Evolutionary conservation across 805 yeast genomes (phyloP), one percentile per base, ranked within the genome.

Genomic region (Kodamaea jinghongensis): DNA sequence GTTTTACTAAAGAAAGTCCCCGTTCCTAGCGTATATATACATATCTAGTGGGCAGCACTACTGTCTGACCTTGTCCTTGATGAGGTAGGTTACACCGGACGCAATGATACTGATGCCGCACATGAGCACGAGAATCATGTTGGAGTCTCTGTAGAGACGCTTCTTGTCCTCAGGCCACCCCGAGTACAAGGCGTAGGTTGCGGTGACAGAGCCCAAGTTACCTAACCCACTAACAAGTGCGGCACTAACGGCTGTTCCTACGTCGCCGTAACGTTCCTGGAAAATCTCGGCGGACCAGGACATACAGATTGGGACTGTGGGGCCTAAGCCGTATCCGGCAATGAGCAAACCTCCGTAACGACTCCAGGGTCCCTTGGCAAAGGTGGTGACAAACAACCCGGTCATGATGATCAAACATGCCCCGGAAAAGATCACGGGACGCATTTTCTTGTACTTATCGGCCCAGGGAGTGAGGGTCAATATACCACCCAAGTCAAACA

Each of bases 301-400:
- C 95, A 87, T 87, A 52, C 81, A 74, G 28, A 84, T 86, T 17
- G 96, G 96, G 9, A 86, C 95, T 0, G 96, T 87, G 13, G 96
- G 93, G 7, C 96, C 96, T 36, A 87, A 71, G 0, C 96, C 96
- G 49, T 81, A 84, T 0, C 96, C 96, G 5, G 86, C 80, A 54
- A 87, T 79, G 45, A 87, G 69, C 38, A 87, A 69, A 1, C 96
- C 96, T 5, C 79, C 95, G 57, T 86, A 87, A 50, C 78, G 76
- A 42, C 76, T 71, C 96, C 96, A 87, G 17, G 79, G 63, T 3
- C 79, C 81, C 8, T 68, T 66, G 1, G 95, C 93, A 55, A 70
- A 87, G 0, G 95, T 86, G 13, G 85, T 79, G 23, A 86, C 87
- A 34, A 84, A 60, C 61, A 87, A 63, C 2, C 96, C 96, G 27